A percentile compares a stretch with the other conserved stretches of the same genome.
Evolutionary conservation across 139 green algal species (phyloP).

Genomic region (Coelastrella sp.): DNA sequence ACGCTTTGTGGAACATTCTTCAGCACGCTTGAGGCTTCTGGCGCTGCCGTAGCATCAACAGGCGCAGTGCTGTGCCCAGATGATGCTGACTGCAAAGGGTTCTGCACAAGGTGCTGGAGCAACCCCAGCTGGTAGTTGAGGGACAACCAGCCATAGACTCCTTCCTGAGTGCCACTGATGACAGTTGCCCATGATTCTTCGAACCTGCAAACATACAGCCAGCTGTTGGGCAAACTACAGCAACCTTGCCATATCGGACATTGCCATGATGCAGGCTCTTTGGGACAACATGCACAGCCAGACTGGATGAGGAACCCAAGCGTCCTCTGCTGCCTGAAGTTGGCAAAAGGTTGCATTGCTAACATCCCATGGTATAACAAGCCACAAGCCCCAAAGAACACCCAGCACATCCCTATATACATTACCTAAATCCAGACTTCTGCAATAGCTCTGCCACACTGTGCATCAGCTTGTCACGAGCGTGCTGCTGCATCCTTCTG

Average conservation of each 20-base stretch:
- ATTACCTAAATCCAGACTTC: slow-evolving; percentile 56
- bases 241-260: not conserved
- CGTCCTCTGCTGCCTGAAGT: too few species aligned
- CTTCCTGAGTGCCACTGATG: slow-evolving; percentile 89
- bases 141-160: slow-evolving; percentile 86
- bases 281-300: too few species aligned
- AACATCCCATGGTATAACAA: not conserved
- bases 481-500: slow-evolving; percentile 61
- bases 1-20: slow-evolving; percentile 48
- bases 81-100: not conserved
- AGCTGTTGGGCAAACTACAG: not conserved
- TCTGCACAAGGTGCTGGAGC: slow-evolving; percentile 38
- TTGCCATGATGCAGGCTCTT: too few species aligned
- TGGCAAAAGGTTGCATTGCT: too few species aligned
- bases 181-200: slow-evolving; percentile 72
- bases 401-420: not conserved
- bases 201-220: slow-evolving; percentile 63
- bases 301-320: too few species aligned
- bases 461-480: slow-evolving; percentile 57
- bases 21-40: too few species aligned
- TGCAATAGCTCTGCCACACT: slow-evolving; percentile 52
- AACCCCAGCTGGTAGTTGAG: slow-evolving; percentile 78
- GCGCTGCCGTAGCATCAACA: too few species aligned
- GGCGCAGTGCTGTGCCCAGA: too few species aligned
- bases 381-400: not conserved